Base-by-base conservation (phyloP, 2,329 filamentous ascomycete species). In the Penicillium polonicum region DNA sequence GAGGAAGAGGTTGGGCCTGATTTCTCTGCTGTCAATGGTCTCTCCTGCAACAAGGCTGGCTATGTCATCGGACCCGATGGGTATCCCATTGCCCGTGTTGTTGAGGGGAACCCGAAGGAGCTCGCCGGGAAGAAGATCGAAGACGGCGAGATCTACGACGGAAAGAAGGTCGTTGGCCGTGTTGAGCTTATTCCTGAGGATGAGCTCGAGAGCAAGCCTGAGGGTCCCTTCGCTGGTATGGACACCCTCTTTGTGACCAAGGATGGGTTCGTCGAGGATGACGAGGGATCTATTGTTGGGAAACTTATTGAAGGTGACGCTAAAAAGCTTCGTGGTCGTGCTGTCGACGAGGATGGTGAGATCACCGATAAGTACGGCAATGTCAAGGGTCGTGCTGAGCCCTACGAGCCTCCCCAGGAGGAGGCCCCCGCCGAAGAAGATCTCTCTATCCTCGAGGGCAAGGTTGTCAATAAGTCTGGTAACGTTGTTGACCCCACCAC, bases 301-400 rank as follows among this genome's bases (percentile, higher is more conserved):
- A 81, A 87, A 42, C 82, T 93, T 39, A 79, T 83, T 4, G 84
- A 86, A 46, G 91, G 90, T 3, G 88, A 95, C 54, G 72, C 82
- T 36, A 91, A 91, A 81, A 79, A 81, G 51, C 82, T 95, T 1
- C 84, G 87, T 38, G 91, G 91, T 17, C 88, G 90, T 46, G 68
- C 80, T 9, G 90, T 94, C 19, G 91, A 94, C 57, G 87, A 91
- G 60, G 90, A 95, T 62, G 91, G 91, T 38, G 90, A 94, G 57
- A 86, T 95, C 33, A 80, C 89, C 55, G 91, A 94, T 78, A 87
- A 86, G 72, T 92, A 91, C 69, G 85, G 83, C 57, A 85, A 83
- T 59, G 79, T 83, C 63, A 84, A 84, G 73, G 83, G 83, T 33
- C 82, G 82, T 57, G 82, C 80, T n/a, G 82, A 84, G 68, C 82